Percentiles rank a stretch among this genome's conserved stretches.
phyloP scores from a whole-genome alignment of 345 rosid genomes.

The Hypericum androsaemum region DNA sequence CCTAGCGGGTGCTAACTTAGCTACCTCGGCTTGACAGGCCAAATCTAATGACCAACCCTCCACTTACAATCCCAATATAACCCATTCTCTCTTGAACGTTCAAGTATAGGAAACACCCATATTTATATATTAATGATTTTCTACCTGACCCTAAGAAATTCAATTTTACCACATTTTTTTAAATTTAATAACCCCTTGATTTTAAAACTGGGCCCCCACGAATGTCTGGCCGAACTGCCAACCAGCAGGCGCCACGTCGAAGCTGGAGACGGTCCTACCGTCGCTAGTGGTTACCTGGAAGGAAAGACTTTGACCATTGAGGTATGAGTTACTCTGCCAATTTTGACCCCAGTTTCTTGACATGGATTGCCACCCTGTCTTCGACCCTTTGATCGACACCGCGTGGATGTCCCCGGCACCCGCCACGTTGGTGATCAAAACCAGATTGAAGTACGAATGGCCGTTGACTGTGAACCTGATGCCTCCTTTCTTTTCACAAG shows the following conservation, averaged over 20 bases:
- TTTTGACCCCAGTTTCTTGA: slow-evolving; percentile 72
- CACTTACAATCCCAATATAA: neutral
- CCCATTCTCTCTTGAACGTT: neutral
- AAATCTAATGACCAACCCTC: too few species aligned
- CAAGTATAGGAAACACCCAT: too few species aligned
- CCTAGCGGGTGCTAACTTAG: slow-evolving; percentile 16
- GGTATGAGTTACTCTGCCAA: slow-evolving; percentile 53
- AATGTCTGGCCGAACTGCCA: slow-evolving; percentile 68
- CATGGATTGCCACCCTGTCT: slow-evolving; percentile 51
- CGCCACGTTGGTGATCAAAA: slow-evolving; percentile 49
- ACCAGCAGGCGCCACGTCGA: slow-evolving; percentile 37
- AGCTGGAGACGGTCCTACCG: slow-evolving; percentile 34
- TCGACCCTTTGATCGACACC: slow-evolving; percentile 52
- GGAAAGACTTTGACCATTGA: slow-evolving; percentile 45
- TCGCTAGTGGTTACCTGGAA: slow-evolving; percentile 49
- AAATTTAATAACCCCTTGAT: too few species aligned
- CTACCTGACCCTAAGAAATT: too few species aligned
- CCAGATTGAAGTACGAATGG: slow-evolving; percentile 49
- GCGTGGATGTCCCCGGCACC: slow-evolving; percentile 53
- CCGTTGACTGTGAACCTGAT: slow-evolving; percentile 51
- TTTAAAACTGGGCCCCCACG: slow-evolving; percentile 41
- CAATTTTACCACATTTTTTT: too few species aligned
- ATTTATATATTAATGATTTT: too few species aligned
- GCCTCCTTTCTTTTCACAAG: slow-evolving; percentile 48
- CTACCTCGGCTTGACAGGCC: slow-evolving; percentile 16